A percentile compares a stretch with the other conserved stretches of the same genome.
These are phyloP conservation scores for Naumovozyma baii DNA, from an alignment of 805 yeast genomes.

Conservation along the genomic window DNA sequence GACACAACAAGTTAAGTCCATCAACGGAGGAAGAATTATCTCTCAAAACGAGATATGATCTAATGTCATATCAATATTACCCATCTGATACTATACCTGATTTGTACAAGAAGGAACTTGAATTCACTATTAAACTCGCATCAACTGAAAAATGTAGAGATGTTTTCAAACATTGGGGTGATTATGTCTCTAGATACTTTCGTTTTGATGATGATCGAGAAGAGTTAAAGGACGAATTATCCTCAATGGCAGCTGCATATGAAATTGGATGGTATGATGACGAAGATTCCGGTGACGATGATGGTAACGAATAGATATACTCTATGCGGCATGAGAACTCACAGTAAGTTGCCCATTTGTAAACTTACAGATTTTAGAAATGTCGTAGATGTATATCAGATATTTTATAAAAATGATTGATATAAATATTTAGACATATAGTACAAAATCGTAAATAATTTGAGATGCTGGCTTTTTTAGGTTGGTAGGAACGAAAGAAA, in stretches of 20 bases:
- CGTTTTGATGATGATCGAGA: constrained; percentile 41
- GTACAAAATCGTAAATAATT: too few relatives aligned
- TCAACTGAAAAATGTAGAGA: constrained; percentile 25
- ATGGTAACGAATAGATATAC: constrained; percentile 1
- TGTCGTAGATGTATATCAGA: too few relatives aligned
- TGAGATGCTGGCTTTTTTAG: too few relatives aligned
- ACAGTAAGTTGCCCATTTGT: too few relatives aligned
- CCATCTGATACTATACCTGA: constrained; percentile 26
- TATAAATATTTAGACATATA: too few relatives aligned
- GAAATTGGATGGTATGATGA: constrained; percentile 44
- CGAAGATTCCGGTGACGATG: constrained; percentile 36
- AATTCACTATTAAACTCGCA: constrained; percentile 9
- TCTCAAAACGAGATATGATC: constrained; percentile 2
- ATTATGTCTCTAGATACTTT: constrained; percentile 25
- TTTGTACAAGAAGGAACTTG: constrained; percentile 7
- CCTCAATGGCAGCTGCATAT: constrained; percentile 37
- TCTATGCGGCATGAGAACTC: too few relatives aligned
- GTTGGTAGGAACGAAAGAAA: background rate
- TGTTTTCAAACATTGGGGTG: constrained; percentile 25
- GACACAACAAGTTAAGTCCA: constrained; percentile 5
- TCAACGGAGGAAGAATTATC: background rate
- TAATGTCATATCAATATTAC: constrained; percentile 14
- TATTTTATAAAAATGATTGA: too few relatives aligned
- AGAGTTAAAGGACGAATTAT: constrained; percentile 42
- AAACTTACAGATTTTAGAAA: too few relatives aligned